These are phyloP conservation scores for Reticulascus tulasneorum DNA, from an alignment of 2,329 filamentous ascomycete genomes.

Conservation along the genomic window DNA sequence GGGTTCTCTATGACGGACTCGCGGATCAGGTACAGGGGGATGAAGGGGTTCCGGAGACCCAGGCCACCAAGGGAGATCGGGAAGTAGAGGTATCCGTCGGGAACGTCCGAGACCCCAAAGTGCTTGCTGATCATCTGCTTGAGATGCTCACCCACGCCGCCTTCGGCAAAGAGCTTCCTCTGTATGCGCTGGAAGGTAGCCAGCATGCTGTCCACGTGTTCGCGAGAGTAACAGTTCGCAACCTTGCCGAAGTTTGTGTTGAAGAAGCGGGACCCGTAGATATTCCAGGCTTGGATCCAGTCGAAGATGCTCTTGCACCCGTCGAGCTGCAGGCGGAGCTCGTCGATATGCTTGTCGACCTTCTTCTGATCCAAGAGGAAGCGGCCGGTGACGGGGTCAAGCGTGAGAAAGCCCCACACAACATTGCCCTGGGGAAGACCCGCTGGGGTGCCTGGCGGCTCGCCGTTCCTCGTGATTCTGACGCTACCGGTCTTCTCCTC, in stretches of 20 bases:
- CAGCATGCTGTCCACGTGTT: conserved; percentile 53
- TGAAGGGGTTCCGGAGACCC: conserved; percentile 31
- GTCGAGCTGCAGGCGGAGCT: conserved; percentile 50
- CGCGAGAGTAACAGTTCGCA: conserved; percentile 48
- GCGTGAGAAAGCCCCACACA: conserved; percentile 54
- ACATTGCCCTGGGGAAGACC: conserved; percentile 49
- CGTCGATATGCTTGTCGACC: conserved; percentile 53
- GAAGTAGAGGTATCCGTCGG: conserved; percentile 37
- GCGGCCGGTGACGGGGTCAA: conserved; percentile 42
- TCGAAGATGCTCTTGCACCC: conserved; percentile 51
- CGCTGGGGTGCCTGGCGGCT: background rate
- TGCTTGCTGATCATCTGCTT: conserved; percentile 43
- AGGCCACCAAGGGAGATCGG: conserved; percentile 35
- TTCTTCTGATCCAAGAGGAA: conserved; percentile 53
- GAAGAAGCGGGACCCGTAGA: conserved; percentile 54
- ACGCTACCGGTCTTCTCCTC: conserved; percentile 53
- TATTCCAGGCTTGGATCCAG: conserved; percentile 59
- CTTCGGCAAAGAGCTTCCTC: conserved; percentile 39
- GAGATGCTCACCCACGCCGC: conserved; percentile 35
- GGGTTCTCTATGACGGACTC: conserved; percentile 20
- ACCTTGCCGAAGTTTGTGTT: conserved; percentile 53
- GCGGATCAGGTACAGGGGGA: conserved; percentile 20
- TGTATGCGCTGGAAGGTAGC: conserved; percentile 49
- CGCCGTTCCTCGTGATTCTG: conserved; percentile 25
- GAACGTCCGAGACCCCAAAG: conserved; percentile 37